Conservation (phyloP, 306 rosid species). For the Castanea crenata region DNA sequence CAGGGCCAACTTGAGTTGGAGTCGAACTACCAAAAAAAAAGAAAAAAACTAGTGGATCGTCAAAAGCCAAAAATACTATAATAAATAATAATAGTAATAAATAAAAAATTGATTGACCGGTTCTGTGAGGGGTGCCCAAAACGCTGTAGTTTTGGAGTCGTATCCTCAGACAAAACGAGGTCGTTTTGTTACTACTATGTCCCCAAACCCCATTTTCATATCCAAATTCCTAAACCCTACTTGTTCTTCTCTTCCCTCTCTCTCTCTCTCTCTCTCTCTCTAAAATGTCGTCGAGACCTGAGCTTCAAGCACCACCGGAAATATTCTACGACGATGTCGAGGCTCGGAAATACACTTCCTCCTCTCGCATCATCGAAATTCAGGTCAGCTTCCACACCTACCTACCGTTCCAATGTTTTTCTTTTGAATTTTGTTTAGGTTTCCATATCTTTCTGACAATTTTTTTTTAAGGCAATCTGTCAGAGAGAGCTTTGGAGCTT, state of each 20-base stretch:
- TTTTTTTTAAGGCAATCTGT: slow-evolving; percentile 33
- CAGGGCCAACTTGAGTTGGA: no score
- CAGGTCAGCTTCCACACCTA: slow-evolving; percentile 34
- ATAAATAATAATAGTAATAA: no score
- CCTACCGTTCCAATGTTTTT: neutral
- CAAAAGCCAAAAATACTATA: no score
- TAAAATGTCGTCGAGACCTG: slow-evolving; percentile 71
- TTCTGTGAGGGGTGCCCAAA: no score
- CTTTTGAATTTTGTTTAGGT: neutral
- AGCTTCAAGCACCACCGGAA: slow-evolving; percentile 89
- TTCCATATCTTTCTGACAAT: neutral
- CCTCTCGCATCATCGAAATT: slow-evolving; percentile 81
- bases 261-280: neutral
- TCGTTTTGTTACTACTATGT: no score
- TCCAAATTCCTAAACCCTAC: neutral
- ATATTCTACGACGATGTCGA: slow-evolving; percentile 79
- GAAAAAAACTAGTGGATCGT: no score
- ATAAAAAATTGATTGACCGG: no score
- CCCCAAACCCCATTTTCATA: no score
- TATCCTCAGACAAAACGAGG: no score
- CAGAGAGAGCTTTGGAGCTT: slow-evolving; percentile 84
- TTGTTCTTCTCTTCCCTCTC: neutral
- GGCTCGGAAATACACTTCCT: slow-evolving; percentile 90
- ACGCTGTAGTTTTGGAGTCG: no score
- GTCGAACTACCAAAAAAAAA: no score